phyloP scores from a whole-genome alignment of 192 early-diverging fungal species.

The Coemansia sp. region DNA sequence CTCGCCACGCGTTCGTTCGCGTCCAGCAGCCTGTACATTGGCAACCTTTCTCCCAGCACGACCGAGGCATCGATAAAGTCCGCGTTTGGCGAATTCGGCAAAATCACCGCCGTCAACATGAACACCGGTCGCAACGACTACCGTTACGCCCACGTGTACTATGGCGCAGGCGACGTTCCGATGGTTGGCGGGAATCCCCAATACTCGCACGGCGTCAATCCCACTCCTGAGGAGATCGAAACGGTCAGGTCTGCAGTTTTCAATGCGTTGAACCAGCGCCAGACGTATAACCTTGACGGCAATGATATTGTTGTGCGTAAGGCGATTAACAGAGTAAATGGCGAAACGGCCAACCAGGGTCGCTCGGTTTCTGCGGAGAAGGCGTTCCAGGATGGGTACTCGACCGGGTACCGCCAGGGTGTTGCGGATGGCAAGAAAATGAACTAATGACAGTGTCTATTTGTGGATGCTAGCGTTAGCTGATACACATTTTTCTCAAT shows the following conservation, averaged over 20 bases:
- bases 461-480: no score
- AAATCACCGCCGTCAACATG: constrained; percentile 20
- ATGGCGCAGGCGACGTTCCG: constrained; percentile 24
- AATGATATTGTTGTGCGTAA: not conserved
- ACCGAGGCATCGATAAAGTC: constrained; percentile 10
- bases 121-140: constrained; percentile 2
- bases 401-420: constrained; percentile 20
- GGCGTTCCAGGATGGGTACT: not conserved
- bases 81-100: constrained; percentile 31
- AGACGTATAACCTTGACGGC: not conserved
- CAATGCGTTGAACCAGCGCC: not conserved
- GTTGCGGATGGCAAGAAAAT: constrained; percentile 6
- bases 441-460: not conserved
- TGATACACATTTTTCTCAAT: no score
- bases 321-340: not conserved
- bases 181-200: constrained; percentile 4
- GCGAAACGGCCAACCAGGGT: no score
- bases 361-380: not conserved
- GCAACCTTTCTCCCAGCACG: constrained; percentile 11
- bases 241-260: constrained; percentile 12
- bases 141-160: constrained; percentile 44
- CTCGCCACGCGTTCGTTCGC: constrained; percentile 23
- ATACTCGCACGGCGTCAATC: constrained; percentile 5
- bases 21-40: constrained; percentile 28
- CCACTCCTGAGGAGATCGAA: constrained; percentile 22